Percentiles rank a stretch among this genome's conserved stretches.
Conservation (phyloP, 2,329 filamentous ascomycete species). For the Cephalotrichum gorgonifer region DNA sequence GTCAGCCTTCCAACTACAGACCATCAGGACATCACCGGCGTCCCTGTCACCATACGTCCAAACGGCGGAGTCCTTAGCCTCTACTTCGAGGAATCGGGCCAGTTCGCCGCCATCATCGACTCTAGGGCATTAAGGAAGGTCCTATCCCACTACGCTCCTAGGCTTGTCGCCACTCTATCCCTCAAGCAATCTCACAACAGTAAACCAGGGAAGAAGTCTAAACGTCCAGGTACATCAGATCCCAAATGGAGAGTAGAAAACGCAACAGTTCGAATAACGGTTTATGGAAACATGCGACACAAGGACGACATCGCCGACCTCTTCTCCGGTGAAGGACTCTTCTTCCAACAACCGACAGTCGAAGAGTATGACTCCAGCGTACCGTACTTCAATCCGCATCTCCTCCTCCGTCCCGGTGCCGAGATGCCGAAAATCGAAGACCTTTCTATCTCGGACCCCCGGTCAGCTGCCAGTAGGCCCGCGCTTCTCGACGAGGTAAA, state of each 20-base stretch:
- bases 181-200: background rate
- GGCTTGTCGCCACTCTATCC: no score
- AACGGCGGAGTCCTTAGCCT: no score
- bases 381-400: conserved; percentile 7
- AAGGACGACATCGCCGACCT: background rate
- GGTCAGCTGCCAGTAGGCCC: background rate
- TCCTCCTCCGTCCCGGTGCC: conserved; percentile 5
- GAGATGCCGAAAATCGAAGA: conserved; percentile 7
- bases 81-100: no score
- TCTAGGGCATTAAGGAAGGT: no score
- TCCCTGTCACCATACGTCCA: no score
- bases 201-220: background rate
- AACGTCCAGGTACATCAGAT: background rate
- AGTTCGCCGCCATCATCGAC: no score
- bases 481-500: background rate
- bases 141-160: no score
- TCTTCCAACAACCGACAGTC: background rate
- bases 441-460: background rate
- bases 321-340: background rate
- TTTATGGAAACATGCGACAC: background rate
- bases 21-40: no score
- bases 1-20: background rate
- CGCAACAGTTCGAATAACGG: background rate
- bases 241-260: background rate
- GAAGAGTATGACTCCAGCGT: background rate